phyloP scores from a whole-genome alignment of 2,329 filamentous ascomycete genomes.

The Thielaviopsis populi region DNA sequence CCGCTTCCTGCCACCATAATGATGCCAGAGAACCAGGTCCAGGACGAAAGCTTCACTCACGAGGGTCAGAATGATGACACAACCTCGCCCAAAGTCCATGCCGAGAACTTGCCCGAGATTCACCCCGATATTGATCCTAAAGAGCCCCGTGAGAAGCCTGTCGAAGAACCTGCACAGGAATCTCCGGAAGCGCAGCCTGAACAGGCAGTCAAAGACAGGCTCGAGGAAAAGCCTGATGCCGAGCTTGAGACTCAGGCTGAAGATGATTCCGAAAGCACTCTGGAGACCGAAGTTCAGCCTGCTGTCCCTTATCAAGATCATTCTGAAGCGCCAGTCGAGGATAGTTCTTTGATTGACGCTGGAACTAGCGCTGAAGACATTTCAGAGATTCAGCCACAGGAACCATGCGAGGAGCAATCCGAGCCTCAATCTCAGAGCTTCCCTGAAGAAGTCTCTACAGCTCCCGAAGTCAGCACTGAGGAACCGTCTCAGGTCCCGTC shows the following conservation, averaged over 20 bases:
- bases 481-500: background rate
- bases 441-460: background rate
- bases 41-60: background rate
- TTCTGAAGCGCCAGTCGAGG: background rate
- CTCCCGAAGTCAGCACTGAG: background rate
- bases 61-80: background rate
- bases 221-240: background rate
- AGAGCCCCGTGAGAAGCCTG: background rate
- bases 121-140: constrained; percentile 1
- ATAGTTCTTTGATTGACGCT: background rate
- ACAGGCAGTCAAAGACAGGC: background rate
- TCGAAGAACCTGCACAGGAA: background rate
- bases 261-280: background rate
- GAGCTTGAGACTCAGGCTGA: background rate
- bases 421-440: background rate
- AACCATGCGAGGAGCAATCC: background rate
- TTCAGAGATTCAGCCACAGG: background rate
- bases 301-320: no score
- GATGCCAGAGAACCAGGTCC: constrained; percentile 3
- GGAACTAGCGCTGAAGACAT: background rate
- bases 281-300: background rate
- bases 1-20: background rate
- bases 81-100: background rate
- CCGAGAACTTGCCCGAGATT: background rate
- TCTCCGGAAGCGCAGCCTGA: background rate